Evolutionary conservation across 306 rosid genomes (phyloP).

Genomic region (Pyrus betulifolia): DNA sequence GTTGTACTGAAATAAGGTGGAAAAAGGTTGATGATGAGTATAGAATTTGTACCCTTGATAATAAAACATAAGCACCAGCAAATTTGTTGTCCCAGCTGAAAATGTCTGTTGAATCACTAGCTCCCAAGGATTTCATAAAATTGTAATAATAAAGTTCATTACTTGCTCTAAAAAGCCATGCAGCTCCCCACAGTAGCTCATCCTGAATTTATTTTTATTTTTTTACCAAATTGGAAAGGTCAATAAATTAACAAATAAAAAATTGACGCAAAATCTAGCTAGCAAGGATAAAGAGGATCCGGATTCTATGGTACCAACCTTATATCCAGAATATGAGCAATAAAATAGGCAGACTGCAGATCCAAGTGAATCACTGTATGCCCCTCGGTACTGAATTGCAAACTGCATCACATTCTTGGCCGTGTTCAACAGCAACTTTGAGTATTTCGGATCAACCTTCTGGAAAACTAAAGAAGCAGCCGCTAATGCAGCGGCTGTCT

Average conservation of each 20-base stretch:
- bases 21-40: neutral
- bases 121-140: slow-evolving; percentile 57
- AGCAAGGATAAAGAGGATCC: neutral
- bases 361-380: slow-evolving; percentile 80
- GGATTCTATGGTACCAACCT: slow-evolving; percentile 29
- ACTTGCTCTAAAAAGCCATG: slow-evolving; percentile 88
- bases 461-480: slow-evolving; percentile 80
- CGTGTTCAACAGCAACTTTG: slow-evolving; percentile 43
- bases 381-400: slow-evolving; percentile 57
- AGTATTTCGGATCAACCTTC: slow-evolving; percentile 56
- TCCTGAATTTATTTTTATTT: slow-evolving; percentile 30
- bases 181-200: slow-evolving; percentile 88
- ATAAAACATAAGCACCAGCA: slow-evolving; percentile 85
- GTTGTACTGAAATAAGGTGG: neutral
- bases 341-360: slow-evolving; percentile 88
- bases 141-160: slow-evolving; percentile 49
- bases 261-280: neutral
- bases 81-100: slow-evolving; percentile 98
- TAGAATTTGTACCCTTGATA: slow-evolving; percentile 53
- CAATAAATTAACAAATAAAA: neutral
- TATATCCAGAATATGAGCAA: slow-evolving; percentile 89
- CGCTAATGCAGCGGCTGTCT: slow-evolving; percentile 83
- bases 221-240: neutral
- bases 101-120: slow-evolving; percentile 63
- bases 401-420: slow-evolving; percentile 66